These are phyloP conservation scores for Blakeslea trispora DNA, from an alignment of 371 early-diverging fungal genomes.

Conservation along the genomic window DNA sequence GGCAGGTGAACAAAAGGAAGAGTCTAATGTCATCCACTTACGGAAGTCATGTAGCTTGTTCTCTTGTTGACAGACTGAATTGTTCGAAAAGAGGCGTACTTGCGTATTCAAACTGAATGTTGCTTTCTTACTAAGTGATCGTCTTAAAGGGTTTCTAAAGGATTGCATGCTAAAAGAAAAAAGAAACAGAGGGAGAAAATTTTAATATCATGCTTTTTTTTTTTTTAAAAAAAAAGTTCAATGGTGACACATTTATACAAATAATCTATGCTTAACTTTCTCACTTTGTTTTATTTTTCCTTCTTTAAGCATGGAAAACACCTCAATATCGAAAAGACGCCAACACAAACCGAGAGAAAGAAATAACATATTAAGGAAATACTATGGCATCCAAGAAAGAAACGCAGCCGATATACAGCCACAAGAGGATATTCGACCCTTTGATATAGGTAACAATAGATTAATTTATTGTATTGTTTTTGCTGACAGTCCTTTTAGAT, in stretches of 20 bases:
- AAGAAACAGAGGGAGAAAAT: neutral
- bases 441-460: constrained; percentile 33
- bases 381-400: constrained; percentile 38
- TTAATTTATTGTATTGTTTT: too few species aligned
- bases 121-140: neutral
- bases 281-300: neutral
- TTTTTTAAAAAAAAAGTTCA: too few species aligned
- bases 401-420: neutral
- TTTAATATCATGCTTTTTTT: too few species aligned
- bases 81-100: constrained; percentile 3
- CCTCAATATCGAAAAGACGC: neutral
- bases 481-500: constrained; percentile 40
- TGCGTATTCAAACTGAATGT: neutral
- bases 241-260: too few species aligned
- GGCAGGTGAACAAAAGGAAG: too few species aligned
- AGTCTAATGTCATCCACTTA: too few species aligned
- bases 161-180: neutral
- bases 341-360: constrained; percentile 24
- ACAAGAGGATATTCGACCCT: constrained; percentile 26
- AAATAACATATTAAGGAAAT: constrained; percentile 37
- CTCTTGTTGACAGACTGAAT: neutral
- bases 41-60: constrained; percentile 20
- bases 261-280: too few species aligned
- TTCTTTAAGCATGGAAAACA: constrained; percentile 8
- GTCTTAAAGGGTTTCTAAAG: neutral